Evolutionary conservation across 768 basidiomycete genomes (phyloP).

Genomic region (Solioccasus polychromus): DNA sequence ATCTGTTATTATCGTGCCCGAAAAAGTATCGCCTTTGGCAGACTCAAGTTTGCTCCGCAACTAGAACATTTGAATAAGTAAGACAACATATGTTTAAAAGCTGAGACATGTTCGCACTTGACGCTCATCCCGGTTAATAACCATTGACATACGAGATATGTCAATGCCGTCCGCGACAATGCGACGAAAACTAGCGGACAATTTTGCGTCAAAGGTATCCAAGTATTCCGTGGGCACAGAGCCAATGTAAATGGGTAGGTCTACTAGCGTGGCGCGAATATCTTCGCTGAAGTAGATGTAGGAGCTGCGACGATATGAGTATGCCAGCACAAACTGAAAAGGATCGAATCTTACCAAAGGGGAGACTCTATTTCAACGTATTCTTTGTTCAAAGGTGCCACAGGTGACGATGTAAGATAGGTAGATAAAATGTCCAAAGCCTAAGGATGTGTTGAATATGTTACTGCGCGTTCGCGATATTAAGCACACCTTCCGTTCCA

Average conservation of each 20-base stretch:
- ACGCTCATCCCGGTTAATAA: constrained; percentile 84
- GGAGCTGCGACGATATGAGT: constrained; percentile 46
- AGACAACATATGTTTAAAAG: not conserved
- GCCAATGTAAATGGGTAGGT: constrained; percentile 74
- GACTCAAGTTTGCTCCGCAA: constrained; percentile 83
- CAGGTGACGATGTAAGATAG: constrained; percentile 84
- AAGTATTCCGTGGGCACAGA: constrained; percentile 83
- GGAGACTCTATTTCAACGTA: constrained; percentile 91
- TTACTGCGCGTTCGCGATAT: not conserved
- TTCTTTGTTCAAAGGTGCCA: constrained; percentile 83
- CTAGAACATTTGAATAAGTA: constrained; percentile 36
- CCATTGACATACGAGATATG: constrained; percentile 85
- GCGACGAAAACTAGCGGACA: constrained; percentile 65
- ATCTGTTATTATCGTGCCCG: constrained; percentile 71
- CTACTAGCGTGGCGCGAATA: constrained; percentile 64
- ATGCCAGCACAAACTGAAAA: not conserved
- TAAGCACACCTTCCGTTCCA: constrained; percentile 62
- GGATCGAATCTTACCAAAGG: constrained; percentile 61
- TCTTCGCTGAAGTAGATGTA: constrained; percentile 85
- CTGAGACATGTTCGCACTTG: constrained; percentile 47
- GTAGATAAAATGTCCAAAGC: constrained; percentile 83
- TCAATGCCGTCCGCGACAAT: constrained; percentile 79
- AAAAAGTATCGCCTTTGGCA: constrained; percentile 77
- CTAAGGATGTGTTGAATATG: constrained; percentile 32
- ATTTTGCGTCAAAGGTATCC: constrained; percentile 62